Evolutionary conservation across 495 filamentous ascomycete species (phyloP), one percentile per base, ranked within the genome.

Genomic region (Wilcoxina mikolae): DNA sequence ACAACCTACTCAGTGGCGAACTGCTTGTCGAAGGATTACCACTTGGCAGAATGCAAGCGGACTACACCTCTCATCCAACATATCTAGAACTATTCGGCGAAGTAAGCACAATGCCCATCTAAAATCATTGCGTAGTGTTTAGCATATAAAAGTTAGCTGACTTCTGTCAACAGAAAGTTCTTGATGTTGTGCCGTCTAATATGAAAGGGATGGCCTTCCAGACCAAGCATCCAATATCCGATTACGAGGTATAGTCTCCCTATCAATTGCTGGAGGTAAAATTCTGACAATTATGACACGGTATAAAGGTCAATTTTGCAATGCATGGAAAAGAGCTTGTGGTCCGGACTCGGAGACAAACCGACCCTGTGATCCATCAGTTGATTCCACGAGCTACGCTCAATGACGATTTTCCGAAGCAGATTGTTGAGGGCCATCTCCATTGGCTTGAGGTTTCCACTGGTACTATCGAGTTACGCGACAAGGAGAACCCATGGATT

Each of bases 371-470:
- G 0, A 23, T 51, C 2, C 31, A 53, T 29, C 74, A 82, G 58
- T 58, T 78, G 0, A 53, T 83, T 5, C 74, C 78, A 0, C 31
- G 51, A 1, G 10, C 60, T 11, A 29, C 71, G 17, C 68, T 83
- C 7, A 12, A 17, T 0, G 61, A 54, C 0, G 72, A 71, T 43
- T 65, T 83, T 15, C 77, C 81, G 7, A 41, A 18, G 0, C 49
- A 64, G 0, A 72, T 83, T 20, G 52, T 75, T 3, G 44, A 70
- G 3, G 58, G 74, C 22, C 77, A 69, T 54, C 59, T 74, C 0
- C 80, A 84, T 56, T 84, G 81, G 80, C 60, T 82, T 3, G 65
- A 81, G 5, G 78, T 3, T 47, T 55, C 3, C 71, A 66, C 0
- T 18, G 65, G 17, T 66, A 70, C 1, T 84, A 77, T 78, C 48